Conservation (phyloP, 495 filamentous ascomycete genomes). For the Aspergillus homomorphus region DNA sequence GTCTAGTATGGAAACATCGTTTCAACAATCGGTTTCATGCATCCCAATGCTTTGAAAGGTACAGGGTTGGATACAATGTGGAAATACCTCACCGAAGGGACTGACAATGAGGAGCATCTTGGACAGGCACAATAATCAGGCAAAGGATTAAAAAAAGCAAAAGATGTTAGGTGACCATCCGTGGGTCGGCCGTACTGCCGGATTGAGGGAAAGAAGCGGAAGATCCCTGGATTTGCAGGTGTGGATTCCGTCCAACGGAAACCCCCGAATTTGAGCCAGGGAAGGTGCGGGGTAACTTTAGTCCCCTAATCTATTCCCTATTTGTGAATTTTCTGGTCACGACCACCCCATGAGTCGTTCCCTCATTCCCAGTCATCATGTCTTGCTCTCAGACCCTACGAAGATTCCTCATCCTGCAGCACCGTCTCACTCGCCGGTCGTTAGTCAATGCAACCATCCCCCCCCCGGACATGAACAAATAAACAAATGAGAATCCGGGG, state of each 20-base stretch:
- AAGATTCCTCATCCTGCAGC: background rate
- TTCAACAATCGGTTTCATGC: too few relatives aligned
- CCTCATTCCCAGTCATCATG: background rate
- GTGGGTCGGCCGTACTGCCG: background rate
- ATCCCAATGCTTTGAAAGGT: too few relatives aligned
- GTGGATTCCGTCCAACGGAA: background rate
- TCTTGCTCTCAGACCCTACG: background rate
- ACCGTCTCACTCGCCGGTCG: background rate
- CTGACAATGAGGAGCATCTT: too few relatives aligned
- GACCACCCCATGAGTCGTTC: too few relatives aligned
- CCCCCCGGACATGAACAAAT: too few relatives aligned
- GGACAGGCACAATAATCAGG: background rate
- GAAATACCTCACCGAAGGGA: too few relatives aligned
- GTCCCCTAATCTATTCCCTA: conserved; percentile 3
- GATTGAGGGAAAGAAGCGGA: background rate
- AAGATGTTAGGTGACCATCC: background rate
- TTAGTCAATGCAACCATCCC: conserved; percentile 2
- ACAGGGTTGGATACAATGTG: too few relatives aligned
- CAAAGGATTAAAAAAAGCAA: too few relatives aligned
- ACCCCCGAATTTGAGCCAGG: background rate
- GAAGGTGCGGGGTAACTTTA: background rate
- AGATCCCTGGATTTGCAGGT: too few relatives aligned
- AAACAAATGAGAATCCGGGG: conserved; percentile 29
- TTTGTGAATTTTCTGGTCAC: too few relatives aligned
- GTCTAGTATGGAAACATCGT: too few relatives aligned